Conservation (phyloP, 805 yeast genomes). For the Cyberlindnera meyerae region DNA sequence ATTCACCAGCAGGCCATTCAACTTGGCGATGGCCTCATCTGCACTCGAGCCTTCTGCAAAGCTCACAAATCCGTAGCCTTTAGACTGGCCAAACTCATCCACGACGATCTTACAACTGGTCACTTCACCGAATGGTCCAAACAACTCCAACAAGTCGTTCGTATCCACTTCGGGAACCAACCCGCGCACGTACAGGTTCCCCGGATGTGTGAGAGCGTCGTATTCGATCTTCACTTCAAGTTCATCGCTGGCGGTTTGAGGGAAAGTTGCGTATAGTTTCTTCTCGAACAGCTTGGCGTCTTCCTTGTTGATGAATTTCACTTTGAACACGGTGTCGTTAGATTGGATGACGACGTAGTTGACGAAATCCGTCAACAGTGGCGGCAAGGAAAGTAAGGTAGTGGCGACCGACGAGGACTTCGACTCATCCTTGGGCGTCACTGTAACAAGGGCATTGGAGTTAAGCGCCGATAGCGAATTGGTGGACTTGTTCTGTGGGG, state of each 20-base stretch:
- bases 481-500: too few relatives aligned
- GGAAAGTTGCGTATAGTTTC: background rate
- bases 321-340: conserved; percentile 5
- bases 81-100: conserved; percentile 41
- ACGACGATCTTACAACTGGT: conserved; percentile 41
- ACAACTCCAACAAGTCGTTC: conserved; percentile 32
- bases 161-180: conserved; percentile 35
- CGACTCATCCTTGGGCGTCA: conserved; percentile 2
- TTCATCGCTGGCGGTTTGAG: background rate
- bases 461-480: conserved; percentile 22
- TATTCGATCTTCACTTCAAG: conserved; percentile 18
- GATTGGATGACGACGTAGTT: conserved; percentile 8
- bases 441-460: conserved; percentile 23
- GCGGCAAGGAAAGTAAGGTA: too few relatives aligned
- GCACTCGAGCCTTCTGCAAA: conserved; percentile 50
- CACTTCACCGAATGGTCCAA: conserved; percentile 36
- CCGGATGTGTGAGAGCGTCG: conserved; percentile 45
- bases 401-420: background rate
- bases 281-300: conserved; percentile 13
- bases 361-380: conserved; percentile 4
- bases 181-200: conserved; percentile 49
- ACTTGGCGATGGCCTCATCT: conserved; percentile 50
- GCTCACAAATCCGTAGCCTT: conserved; percentile 64
- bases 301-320: conserved; percentile 20
- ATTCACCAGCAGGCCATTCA: conserved; percentile 41